Conservation (phyloP, 2,329 filamentous ascomycete genomes). For the Trichoderma atrobrunneum region DNA sequence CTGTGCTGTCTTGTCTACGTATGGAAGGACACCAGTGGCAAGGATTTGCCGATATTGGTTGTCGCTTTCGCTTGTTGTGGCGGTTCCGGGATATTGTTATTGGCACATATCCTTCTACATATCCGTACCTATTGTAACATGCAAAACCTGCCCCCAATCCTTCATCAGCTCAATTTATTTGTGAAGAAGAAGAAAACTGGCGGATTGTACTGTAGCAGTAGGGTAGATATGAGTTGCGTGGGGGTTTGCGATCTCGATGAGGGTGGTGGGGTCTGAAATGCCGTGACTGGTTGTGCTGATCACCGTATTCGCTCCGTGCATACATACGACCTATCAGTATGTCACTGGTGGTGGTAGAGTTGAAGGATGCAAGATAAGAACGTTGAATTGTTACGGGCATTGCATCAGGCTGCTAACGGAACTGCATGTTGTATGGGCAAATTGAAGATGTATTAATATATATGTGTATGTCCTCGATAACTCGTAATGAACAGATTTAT, state of each 20-base stretch:
- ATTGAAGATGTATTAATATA: neutral
- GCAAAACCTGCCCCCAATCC: rapidly evolving
- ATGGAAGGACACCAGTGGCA: neutral
- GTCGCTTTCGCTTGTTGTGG: neutral
- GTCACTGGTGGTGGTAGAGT: neutral
- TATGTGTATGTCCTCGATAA: neutral
- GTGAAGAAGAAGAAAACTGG: neutral
- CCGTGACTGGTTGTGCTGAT: neutral
- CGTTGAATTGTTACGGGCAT: neutral
- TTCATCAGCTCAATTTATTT: neutral
- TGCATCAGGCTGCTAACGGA: neutral
- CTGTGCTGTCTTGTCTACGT: neutral
- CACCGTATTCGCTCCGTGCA: neutral
- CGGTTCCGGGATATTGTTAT: neutral
- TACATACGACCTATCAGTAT: neutral
- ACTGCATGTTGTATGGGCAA: neutral
- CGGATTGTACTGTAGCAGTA: neutral
- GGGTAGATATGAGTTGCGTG: neutral
- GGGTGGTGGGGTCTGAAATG: neutral
- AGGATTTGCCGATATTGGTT: rapidly evolving
- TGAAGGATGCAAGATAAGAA: too few relatives aligned
- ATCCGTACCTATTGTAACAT: rapidly evolving
- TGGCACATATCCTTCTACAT: neutral
- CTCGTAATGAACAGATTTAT: neutral
- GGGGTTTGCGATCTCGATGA: neutral